Evolutionary conservation across 2,329 filamentous ascomycete species (phyloP).

Genomic region (Metarhizium album): DNA sequence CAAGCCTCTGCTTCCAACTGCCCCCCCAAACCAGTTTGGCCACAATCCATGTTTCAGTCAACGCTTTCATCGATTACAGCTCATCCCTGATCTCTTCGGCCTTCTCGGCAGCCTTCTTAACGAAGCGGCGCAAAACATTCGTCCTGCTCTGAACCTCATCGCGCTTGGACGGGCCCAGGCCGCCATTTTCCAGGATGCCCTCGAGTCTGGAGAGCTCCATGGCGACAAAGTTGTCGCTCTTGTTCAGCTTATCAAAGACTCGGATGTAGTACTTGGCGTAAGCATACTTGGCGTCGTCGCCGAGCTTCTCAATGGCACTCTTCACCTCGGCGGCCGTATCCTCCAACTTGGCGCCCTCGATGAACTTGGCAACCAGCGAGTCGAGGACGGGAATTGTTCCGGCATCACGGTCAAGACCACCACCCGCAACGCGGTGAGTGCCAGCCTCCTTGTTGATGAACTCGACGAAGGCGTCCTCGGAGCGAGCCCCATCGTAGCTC

Average conservation of each 20-base stretch:
- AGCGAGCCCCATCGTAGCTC: conserved; percentile 64
- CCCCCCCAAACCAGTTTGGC: background rate
- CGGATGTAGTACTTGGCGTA: conserved; percentile 92
- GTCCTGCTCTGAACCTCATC: conserved; percentile 79
- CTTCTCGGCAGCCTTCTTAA: conserved; percentile 45
- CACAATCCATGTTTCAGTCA: background rate
- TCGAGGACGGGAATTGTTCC: conserved; percentile 78
- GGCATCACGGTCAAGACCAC: conserved; percentile 64
- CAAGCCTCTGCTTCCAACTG: background rate
- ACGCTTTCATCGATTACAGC: conserved; percentile 17
- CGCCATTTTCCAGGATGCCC: conserved; percentile 75
- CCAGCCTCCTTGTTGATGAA: conserved; percentile 86
- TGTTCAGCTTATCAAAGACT: conserved; percentile 73
- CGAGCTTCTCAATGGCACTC: conserved; percentile 55
- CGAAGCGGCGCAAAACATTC: conserved; percentile 78
- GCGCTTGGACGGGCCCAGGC: conserved; percentile 71
- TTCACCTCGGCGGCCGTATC: conserved; percentile 61
- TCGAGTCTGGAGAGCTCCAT: conserved; percentile 81
- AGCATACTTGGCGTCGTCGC: conserved; percentile 54
- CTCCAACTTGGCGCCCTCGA: conserved; percentile 48
- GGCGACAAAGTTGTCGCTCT: conserved; percentile 65
- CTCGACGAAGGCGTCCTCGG: conserved; percentile 62
- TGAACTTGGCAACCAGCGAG: conserved; percentile 62
- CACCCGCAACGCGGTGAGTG: conserved; percentile 73
- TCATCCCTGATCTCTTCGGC: conserved; percentile 40